Conservation (phyloP, 352 stramenopile genomes). For the Phytophthora foliorum region DNA sequence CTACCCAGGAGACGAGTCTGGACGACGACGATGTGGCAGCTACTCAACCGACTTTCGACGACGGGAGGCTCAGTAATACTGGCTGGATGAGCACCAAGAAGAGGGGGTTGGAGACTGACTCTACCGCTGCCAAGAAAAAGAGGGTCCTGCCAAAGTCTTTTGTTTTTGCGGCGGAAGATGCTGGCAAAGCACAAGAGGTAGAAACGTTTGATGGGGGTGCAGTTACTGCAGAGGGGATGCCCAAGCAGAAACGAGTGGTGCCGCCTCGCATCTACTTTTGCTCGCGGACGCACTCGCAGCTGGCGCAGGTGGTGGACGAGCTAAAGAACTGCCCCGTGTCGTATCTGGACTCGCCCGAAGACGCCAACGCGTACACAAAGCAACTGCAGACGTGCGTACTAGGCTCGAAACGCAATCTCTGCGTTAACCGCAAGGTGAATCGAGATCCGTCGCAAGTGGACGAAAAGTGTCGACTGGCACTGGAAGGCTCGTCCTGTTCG, state of each 20-base stretch:
- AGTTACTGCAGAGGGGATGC: slow-evolving; percentile 44
- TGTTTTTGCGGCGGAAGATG: slow-evolving; percentile 21
- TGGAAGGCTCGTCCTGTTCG: slow-evolving; percentile 41
- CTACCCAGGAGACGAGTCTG: slow-evolving; percentile 15
- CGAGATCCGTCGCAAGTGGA: slow-evolving; percentile 64
- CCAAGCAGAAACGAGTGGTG: slow-evolving; percentile 39
- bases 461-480: slow-evolving; percentile 72
- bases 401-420: slow-evolving; percentile 84
- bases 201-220: slow-evolving; percentile 11
- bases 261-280: slow-evolving; percentile 88
- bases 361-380: slow-evolving; percentile 40
- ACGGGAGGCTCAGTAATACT: neutral
- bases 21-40: slow-evolving; percentile 29
- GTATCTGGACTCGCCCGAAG: slow-evolving; percentile 60
- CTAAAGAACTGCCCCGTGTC: slow-evolving; percentile 79
- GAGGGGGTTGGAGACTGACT: slow-evolving; percentile 20
- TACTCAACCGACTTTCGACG: neutral
- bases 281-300: slow-evolving; percentile 89
- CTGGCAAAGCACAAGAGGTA: slow-evolving; percentile 2
- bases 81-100: slow-evolving; percentile 34
- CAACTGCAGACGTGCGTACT: slow-evolving; percentile 84
- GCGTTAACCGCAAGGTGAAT: slow-evolving; percentile 83
- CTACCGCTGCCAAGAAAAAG: slow-evolving; percentile 29
- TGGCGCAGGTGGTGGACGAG: slow-evolving; percentile 85
- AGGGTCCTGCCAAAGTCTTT: slow-evolving; percentile 39